Evolutionary conservation across 768 basidiomycete species (phyloP).

Genomic region (Boletus edulis): DNA sequence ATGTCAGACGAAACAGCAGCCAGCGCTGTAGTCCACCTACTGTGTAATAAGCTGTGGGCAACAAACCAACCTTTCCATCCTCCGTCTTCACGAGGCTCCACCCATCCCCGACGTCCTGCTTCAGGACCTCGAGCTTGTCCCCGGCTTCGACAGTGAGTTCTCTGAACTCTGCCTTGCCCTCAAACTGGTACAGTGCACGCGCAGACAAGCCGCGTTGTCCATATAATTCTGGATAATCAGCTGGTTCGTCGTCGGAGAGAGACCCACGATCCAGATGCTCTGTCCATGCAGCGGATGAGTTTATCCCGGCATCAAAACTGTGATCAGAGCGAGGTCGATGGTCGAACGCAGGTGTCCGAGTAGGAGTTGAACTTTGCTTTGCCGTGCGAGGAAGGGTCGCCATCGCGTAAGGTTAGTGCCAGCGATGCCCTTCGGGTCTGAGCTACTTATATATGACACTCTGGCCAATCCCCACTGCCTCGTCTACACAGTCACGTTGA

Average conservation of each 20-base stretch:
- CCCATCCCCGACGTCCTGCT: constrained; percentile 70
- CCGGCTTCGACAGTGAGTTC: constrained; percentile 70
- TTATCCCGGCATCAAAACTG: constrained; percentile 75
- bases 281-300: constrained; percentile 77
- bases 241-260: constrained; percentile 53
- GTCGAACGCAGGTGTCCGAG: constrained; percentile 16
- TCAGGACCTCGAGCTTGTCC: constrained; percentile 67
- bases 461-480: too few relatives aligned
- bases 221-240: constrained; percentile 32
- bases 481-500: too few relatives aligned
- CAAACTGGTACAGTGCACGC: constrained; percentile 70
- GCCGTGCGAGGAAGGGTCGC: too few relatives aligned
- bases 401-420: too few relatives aligned
- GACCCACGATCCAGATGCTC: constrained; percentile 49
- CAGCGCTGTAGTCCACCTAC: constrained; percentile 36
- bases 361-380: too few relatives aligned
- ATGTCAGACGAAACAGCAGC: background rate
- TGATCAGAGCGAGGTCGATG: constrained; percentile 27
- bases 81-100: constrained; percentile 72
- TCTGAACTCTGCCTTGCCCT: constrained; percentile 71
- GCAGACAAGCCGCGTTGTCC: constrained; percentile 47
- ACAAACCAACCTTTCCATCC: constrained; percentile 60
- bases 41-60: constrained; percentile 73
- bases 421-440: background rate
- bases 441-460: too few relatives aligned